Evolutionary conservation across 441 rosid species (phyloP), one percentile per base, ranked within the genome.

Genomic region (Breynia disticha): DNA sequence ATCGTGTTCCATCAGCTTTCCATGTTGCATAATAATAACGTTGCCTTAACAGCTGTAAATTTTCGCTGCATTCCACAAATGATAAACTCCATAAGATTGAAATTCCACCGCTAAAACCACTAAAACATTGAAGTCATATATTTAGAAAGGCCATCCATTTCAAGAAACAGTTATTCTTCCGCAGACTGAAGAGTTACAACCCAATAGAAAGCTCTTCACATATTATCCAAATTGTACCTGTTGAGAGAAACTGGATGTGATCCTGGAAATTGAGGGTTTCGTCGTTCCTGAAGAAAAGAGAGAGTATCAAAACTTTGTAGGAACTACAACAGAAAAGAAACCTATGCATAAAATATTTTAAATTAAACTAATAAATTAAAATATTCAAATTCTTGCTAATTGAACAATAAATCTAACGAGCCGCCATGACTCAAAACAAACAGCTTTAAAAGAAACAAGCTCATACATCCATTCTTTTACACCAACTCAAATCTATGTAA

Each of bases 1-100:
- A 94, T 59, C 99, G 79, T 8, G 97, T 94, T 66, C 99, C 99
- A 72, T 90, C 99, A 56, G 99, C 99, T 72, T 94, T 94, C 99
- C 99, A 94, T 11, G 99, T 94, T 57, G 99, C 99, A 74, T 85
- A 90, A 67, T 94, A 94, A 71, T 94, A 94, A 1, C 96, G 81
- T 70, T 94, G 99, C 72, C 99, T 86, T 67, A 94, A 68, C 52
- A 90, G 77, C 72, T 90, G 97, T 60, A 94, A 75, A 64, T 90
- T 94, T 2, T 90, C 97, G 69, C 99, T 94, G 87, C 65, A 70
- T 59, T 24, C 21, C 15, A 52, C 50, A 59, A 46, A 37, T 43
- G 19, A 45, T 51, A 43, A 59, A 24, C 55, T 60, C 28, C 57
- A 24, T 51, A 19, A 52, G 37, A 14, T 42, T 44, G 32, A 54